A percentile compares a stretch with the other conserved stretches of the same genome.
These are phyloP conservation scores for Dalbergia cultrata DNA, from an alignment of 306 rosid species.

Conservation along the genomic window DNA sequence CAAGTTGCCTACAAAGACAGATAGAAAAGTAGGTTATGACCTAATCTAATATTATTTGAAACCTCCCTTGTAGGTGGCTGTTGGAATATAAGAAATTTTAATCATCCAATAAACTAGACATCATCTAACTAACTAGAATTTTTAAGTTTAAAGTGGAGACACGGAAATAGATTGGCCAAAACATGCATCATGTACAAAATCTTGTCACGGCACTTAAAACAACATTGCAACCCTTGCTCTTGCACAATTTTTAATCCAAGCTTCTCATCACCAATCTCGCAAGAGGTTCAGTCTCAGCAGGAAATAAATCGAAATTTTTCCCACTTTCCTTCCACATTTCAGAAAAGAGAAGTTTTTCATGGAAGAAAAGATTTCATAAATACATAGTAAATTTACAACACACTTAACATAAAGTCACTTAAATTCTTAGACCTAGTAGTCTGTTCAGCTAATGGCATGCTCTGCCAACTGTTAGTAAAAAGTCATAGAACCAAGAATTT, in stretches of 20 bases:
- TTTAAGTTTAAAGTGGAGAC: not conserved
- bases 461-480: not conserved
- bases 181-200: not conserved
- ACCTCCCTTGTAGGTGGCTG: not conserved
- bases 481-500: slow-evolving; percentile 10
- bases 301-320: not conserved
- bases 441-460: not conserved
- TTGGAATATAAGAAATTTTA: not conserved
- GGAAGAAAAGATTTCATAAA: slow-evolving; percentile 17
- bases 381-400: slow-evolving; percentile 1
- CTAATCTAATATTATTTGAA: not conserved
- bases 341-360: not conserved
- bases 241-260: not conserved
- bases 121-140: not conserved
- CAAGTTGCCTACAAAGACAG: slow-evolving; percentile 77
- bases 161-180: not conserved
- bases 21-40: slow-evolving; percentile 17
- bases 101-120: not conserved
- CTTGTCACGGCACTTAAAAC: not conserved
- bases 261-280: not conserved
- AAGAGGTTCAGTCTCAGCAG: not conserved
- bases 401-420: not conserved
- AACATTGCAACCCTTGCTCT: not conserved
- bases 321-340: not conserved
- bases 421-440: not conserved